Percentiles rank a stretch among this genome's conserved stretches.
Evolutionary conservation across 169 alveolate genomes (phyloP).

Genomic region (Neospora caninum): DNA sequence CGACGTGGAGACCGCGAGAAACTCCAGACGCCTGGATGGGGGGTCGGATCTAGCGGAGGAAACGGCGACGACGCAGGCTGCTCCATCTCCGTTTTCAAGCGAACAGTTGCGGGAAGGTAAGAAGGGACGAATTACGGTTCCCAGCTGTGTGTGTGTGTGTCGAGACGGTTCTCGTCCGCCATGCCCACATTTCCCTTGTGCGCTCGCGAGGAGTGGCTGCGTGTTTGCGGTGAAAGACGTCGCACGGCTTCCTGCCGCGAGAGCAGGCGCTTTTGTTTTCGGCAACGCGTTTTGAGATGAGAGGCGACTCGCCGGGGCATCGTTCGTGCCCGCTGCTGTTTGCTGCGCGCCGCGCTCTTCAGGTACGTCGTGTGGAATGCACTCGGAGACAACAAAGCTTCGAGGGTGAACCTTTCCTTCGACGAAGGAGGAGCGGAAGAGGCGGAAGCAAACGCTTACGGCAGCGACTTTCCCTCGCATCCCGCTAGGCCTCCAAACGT

Average conservation of each 20-base stretch:
- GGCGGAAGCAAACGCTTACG: background rate
- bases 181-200: too few species aligned
- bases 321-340: background rate
- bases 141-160: too few species aligned
- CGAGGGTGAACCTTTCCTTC: constrained; percentile 6
- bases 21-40: background rate
- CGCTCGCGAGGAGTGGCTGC: too few species aligned
- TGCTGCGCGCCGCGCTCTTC: background rate
- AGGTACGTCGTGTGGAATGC: constrained; percentile 20
- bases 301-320: background rate
- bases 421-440: background rate
- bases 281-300: too few species aligned
- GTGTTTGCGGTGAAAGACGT: too few species aligned
- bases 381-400: constrained; percentile 4
- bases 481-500: background rate
- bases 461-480: background rate
- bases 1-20: background rate
- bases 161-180: too few species aligned
- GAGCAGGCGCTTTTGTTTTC: too few species aligned
- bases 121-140: background rate
- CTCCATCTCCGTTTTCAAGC: constrained; percentile 3
- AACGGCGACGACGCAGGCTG: background rate
- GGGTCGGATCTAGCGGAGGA: background rate
- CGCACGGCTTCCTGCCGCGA: too few species aligned
- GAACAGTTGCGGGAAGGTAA: constrained; percentile 7